These are phyloP conservation scores for Sarocladiaceae sp. DNA, from an alignment of 2,329 filamentous ascomycete species.

Conservation along the genomic window DNA sequence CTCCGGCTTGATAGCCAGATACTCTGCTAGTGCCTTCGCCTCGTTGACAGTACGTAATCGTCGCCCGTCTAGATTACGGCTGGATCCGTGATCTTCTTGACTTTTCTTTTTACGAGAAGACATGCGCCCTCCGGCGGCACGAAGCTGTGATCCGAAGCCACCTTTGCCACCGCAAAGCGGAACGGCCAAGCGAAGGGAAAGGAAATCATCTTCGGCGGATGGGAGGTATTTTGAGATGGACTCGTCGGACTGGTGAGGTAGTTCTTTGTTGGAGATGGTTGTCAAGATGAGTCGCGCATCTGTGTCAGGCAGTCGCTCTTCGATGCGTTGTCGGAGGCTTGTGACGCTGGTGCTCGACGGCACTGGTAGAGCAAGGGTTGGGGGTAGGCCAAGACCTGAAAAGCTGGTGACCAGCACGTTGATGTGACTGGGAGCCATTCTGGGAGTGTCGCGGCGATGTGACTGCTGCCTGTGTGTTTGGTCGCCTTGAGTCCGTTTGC, in stretches of 20 bases:
- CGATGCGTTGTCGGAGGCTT: constrained; percentile 58
- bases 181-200: constrained; percentile 74
- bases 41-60: constrained; percentile 88
- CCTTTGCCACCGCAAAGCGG: constrained; percentile 90
- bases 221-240: constrained; percentile 59
- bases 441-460: constrained; percentile 4
- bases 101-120: constrained; percentile 86
- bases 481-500: too few relatives aligned
- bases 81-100: constrained; percentile 81
- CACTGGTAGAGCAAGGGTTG: constrained; percentile 75
- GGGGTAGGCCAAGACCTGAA: constrained; percentile 71
- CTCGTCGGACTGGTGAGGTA: constrained; percentile 46
- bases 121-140: constrained; percentile 96
- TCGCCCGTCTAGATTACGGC: constrained; percentile 86
- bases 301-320: constrained; percentile 52
- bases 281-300: constrained; percentile 67
- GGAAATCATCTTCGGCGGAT: constrained; percentile 54
- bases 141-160: constrained; percentile 93
- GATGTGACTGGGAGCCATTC: constrained; percentile 53
- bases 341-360: constrained; percentile 57
- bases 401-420: constrained; percentile 86
- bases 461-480: too few relatives aligned
- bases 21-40: constrained; percentile 91
- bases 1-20: constrained; percentile 89
- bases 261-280: constrained; percentile 69